phyloP scores from a whole-genome alignment of 768 basidiomycete species.

The Russula lepida region DNA sequence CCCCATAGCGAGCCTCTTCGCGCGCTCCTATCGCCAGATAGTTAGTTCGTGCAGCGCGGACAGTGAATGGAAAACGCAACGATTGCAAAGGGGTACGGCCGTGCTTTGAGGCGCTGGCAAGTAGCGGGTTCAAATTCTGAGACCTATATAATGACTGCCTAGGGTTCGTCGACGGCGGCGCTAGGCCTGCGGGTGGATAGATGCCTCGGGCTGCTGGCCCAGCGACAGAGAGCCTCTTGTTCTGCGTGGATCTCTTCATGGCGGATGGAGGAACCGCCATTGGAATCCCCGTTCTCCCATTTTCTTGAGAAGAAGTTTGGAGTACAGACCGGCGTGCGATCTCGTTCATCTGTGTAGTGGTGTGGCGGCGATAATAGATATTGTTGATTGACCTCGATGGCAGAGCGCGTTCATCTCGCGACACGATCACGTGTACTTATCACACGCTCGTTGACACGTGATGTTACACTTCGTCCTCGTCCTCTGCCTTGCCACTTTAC shows the following conservation, averaged over 20 bases:
- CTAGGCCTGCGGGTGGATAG: conserved; percentile 30
- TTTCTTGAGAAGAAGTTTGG: conserved; percentile 20
- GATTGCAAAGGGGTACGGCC: conserved; percentile 70
- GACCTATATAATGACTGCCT: conserved; percentile 63
- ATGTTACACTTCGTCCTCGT: not conserved
- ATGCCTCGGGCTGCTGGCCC: conserved; percentile 61
- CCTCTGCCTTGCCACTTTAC: not conserved
- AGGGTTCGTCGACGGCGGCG: conserved; percentile 40
- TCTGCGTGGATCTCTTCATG: conserved; percentile 53
- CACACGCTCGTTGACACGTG: not conserved
- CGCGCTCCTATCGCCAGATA: conserved; percentile 40
- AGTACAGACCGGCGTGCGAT: not conserved
- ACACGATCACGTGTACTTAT: conserved; percentile 10
- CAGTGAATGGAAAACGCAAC: conserved; percentile 33
- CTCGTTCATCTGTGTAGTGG: conserved; percentile 4
- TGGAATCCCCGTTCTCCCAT: conserved; percentile 57
- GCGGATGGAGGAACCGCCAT: conserved; percentile 49
- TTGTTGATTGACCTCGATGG: not conserved
- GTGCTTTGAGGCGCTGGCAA: conserved; percentile 60
- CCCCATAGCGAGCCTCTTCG: conserved; percentile 73
- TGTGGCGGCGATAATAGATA: not conserved
- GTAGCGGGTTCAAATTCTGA: conserved; percentile 57
- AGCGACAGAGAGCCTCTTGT: conserved; percentile 63
- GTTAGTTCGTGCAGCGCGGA: conserved; percentile 6
- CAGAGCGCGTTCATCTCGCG: not conserved